Base-by-base conservation (phyloP, 805 yeast genomes). In the Soucietia sequanensis region DNA sequence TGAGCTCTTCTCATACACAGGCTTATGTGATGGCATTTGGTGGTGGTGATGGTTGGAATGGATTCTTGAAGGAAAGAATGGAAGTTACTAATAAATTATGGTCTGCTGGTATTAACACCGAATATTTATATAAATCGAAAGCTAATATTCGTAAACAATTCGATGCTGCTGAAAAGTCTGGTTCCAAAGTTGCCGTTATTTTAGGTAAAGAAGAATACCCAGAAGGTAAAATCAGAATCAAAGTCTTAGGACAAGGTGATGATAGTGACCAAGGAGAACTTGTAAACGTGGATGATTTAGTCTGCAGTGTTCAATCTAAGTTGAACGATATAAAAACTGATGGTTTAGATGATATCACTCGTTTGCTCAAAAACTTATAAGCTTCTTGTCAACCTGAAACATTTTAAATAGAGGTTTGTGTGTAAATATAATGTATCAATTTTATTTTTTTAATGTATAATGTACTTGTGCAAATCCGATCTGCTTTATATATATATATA, bases 1-100 rank as follows among this genome's bases (percentile, higher is more conserved):
- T 90, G 37, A 79, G 93, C 50, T 80, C 97, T 23, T 75, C 90
- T 19, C 80, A 91, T 24, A 95, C 99, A 13, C 95, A 93, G 60
- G 98, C 87, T 10, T 93, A 72, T 55, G 83, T 93, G 32, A 90
- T 93, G 96, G 98, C 99, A 1, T 90, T 93, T 55, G 99, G 99
- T 47, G 98, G 97, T 53, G 99, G 98, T 52, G 85, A 85, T 50
- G 95, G 84, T 42, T 90, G 97, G 97, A 80, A 73, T 41, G 99
- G 98, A 5, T 88, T 86, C 68, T 68, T 93, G 53, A 77, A 80
- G 38, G 97, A 93, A 68, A 83, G 99, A 69, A 89, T 93, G 96
- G 51, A 74, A 20, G 76, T 93, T 30, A 80, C 96, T 35, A 82
- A 87, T 53, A 60, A 70, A 50, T 74, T 93, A 49, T 93, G 99